Evolutionary conservation across 768 basidiomycete species (phyloP).

Genomic region (Russula sp.): DNA sequence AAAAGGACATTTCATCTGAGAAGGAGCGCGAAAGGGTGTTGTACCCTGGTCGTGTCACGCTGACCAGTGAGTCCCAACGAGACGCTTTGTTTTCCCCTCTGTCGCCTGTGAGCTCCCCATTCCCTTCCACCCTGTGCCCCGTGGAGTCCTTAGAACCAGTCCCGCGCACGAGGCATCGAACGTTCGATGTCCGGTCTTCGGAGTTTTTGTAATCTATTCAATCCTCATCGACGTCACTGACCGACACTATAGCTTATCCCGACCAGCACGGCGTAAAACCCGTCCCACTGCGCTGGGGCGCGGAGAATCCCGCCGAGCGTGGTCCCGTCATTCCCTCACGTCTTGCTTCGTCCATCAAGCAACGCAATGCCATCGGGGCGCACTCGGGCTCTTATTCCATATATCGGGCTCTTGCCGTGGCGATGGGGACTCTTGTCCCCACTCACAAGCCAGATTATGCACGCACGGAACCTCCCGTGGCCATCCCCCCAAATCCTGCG

Average conservation of each 20-base stretch:
- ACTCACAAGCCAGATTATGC: constrained; percentile 77
- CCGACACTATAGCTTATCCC: constrained; percentile 57
- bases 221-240: constrained; percentile 2
- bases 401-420: constrained; percentile 89
- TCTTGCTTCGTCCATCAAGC: constrained; percentile 74
- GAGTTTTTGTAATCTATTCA: neutral
- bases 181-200: neutral
- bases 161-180: neutral
- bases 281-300: constrained; percentile 76
- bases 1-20: constrained; percentile 31
- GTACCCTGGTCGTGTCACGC: constrained; percentile 76
- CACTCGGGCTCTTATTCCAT: constrained; percentile 93
- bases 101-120: neutral
- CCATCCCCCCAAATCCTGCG: constrained; percentile 63
- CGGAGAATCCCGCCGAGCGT: constrained; percentile 49
- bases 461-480: constrained; percentile 78
- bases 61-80: constrained; percentile 59
- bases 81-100: constrained; percentile 14
- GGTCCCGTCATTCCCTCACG: constrained; percentile 90
- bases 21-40: constrained; percentile 66
- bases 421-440: constrained; percentile 75
- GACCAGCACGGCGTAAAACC: constrained; percentile 87
- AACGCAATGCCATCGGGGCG: constrained; percentile 89
- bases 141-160: neutral
- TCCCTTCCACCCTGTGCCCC: neutral